Base-by-base conservation (phyloP, 2,329 filamentous ascomycete species). In the Phaeosphaeriaceae sp. region DNA sequence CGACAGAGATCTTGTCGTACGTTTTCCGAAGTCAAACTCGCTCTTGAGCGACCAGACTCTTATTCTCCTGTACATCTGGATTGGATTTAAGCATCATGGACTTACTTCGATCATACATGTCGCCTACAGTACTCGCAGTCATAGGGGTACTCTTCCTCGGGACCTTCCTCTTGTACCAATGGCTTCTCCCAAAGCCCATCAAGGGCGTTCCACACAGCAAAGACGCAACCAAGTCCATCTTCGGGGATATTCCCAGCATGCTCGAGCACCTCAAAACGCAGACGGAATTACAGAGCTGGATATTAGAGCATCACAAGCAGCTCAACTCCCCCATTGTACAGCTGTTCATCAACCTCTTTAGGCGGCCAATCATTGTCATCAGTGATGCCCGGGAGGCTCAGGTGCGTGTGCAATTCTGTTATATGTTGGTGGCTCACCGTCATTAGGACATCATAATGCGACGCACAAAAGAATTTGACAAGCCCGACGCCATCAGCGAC, bases 401-500 rank as follows among this genome's bases (percentile, higher is more conserved):
- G 62, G 81, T 83, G 46, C 20, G 13, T 36, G 20, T 17, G 11
- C 3, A 20, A 13, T 6, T 20, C 9, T 11, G 25, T n/a, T 15
- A 15, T 13, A 20, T 9, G 4, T 15, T 48, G 5, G 31, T 31
- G 1, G 6, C 19, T n/a, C 7, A n/a, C 17, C 36, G 22, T 17
- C 27, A 7, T 17, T 20, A 60, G 47, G 63, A 65, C 7, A 63
- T 65, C 61, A 75, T 84, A 45, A 73, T 83, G 24, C 67, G 79
- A 5, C 76, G 80, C 1, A 78, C 81, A 15, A 78, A 77, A 48
- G 81, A 83, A 44, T 83, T 83, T 48, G 81, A 83, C 63, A 76
- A 79, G 62, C 50, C 73, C 75, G 62, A 75, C 78, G 31, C 58
- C 31, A 53, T 63, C 41, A 60, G 58, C 36, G 63, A 69, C 42